These are phyloP conservation scores for Aciculosporium take DNA, from an alignment of 2,329 filamentous ascomycete genomes.

Conservation along the genomic window DNA sequence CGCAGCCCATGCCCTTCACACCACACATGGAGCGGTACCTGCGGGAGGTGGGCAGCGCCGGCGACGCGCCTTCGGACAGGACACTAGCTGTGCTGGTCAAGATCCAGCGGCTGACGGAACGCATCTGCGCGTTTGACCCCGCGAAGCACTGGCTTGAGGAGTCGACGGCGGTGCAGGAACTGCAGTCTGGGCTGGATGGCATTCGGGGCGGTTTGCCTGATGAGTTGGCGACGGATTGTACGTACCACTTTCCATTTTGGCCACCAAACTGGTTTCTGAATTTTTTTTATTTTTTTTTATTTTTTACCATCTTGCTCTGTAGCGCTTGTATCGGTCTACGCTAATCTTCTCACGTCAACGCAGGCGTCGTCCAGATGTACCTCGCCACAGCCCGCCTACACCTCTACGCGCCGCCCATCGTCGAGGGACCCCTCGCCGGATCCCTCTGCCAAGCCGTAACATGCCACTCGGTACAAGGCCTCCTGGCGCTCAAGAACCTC, in stretches of 20 bases:
- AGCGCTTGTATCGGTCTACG: too few species aligned
- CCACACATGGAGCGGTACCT: background rate
- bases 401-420: background rate
- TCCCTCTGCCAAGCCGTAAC: background rate
- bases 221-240: background rate
- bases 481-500: background rate
- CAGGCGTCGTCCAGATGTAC: background rate
- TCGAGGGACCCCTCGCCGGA: background rate
- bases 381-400: background rate
- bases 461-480: background rate
- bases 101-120: background rate
- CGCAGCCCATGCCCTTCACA: background rate
- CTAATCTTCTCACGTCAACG: background rate
- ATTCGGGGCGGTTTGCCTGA: background rate
- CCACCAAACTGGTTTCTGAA: too few species aligned
- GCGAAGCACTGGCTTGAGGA: background rate
- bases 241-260: too few species aligned
- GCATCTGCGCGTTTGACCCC: background rate
- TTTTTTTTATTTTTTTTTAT: too few species aligned
- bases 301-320: background rate
- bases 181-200: background rate
- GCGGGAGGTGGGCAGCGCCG: background rate
- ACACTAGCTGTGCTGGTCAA: background rate
- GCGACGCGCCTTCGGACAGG: background rate
- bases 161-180: background rate